Base-by-base conservation (phyloP, 164 flowering plant genomes). In the Malania oleifera region DNA sequence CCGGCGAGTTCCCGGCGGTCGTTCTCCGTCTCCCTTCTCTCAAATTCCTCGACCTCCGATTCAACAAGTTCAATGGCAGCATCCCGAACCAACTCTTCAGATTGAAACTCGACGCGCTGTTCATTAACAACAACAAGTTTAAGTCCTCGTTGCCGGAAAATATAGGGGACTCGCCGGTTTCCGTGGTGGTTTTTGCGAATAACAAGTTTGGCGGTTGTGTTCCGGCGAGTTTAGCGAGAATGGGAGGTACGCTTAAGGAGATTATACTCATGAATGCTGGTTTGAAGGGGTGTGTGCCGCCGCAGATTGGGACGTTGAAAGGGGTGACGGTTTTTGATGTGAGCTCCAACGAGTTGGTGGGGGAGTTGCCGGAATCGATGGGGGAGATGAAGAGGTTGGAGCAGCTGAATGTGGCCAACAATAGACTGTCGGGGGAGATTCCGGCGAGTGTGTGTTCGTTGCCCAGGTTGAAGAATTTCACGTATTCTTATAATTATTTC, bases 91-190 rank as follows among this genome's bases (percentile, higher is more conserved):
- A 24, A 4, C 70, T 91, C 19, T 91, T 82, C 49, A 76, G 85
- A 38, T 29, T 75, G 49, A 70, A 70, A 17, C 82, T 91, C 52
- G 98, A 91, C 28, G 98, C 96, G 0, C 22, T 91, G 23, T 91
- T 91, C 64, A 58, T 88, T 38, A 91, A 91, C 76, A 66, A 86
- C 75, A 91, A 89, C 75, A 62, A 70, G 10, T 89, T 89, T 25
- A 31, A 35, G 0, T 79, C 62, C 10, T 17, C 64, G 0, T 15
- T 85, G 9, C 90, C 96, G 0, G 52, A 68, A 37, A 91, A 80
- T 52, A 3, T 91, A 3, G 90, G 83, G 0, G 78, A 86, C 61
- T 86, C 89, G 0, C 68, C 90, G 0, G 86, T 70, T 7, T 89
- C 96, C 0, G 98, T 81, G 1, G 24, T 85, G 6, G 95, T 87